Conservation (phyloP, 805 yeast species). For the Yarrowia sp. region DNA sequence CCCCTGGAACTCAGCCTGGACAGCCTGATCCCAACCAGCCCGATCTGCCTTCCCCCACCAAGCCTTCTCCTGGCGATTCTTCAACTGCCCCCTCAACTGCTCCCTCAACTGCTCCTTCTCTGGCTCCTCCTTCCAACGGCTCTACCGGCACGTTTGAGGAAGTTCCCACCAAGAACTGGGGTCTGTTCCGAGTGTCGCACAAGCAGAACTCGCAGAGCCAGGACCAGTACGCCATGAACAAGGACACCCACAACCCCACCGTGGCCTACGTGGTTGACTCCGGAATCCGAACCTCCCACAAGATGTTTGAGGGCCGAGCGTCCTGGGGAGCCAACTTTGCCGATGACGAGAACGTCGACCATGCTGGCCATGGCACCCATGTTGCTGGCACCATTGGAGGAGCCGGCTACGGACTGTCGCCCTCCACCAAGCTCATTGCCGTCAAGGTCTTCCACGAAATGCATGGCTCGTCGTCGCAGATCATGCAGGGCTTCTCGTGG, state of each 20-base stretch:
- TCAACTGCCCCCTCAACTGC: neutral
- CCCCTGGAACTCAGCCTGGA: neutral
- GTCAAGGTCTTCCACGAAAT: conserved; percentile 63
- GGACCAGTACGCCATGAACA: conserved; percentile 1
- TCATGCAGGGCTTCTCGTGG: conserved; percentile 11
- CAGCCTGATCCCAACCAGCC: neutral
- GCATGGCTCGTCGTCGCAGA: neutral
- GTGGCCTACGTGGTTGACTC: conserved; percentile 90
- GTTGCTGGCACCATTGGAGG: conserved; percentile 83
- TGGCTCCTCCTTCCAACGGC: neutral
- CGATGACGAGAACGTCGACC: conserved; percentile 74
- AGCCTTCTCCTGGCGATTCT: neutral
- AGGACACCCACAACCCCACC: conserved; percentile 45
- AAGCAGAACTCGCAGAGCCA: neutral
- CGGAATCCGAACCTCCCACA: conserved; percentile 78
- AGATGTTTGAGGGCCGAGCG: conserved; percentile 84
- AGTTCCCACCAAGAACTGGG: conserved; percentile 86
- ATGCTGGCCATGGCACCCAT: conserved; percentile 95
- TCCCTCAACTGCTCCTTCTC: neutral
- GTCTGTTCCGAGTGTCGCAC: conserved; percentile 80
- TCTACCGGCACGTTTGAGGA: conserved; percentile 2
- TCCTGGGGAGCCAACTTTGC: conserved; percentile 87
- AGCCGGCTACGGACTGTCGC: conserved; percentile 59
- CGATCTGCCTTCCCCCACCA: neutral
- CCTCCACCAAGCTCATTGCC: conserved; percentile 62